Evolutionary conservation across 345 rosid genomes (phyloP).

Genomic region (Kandelia obovata): DNA sequence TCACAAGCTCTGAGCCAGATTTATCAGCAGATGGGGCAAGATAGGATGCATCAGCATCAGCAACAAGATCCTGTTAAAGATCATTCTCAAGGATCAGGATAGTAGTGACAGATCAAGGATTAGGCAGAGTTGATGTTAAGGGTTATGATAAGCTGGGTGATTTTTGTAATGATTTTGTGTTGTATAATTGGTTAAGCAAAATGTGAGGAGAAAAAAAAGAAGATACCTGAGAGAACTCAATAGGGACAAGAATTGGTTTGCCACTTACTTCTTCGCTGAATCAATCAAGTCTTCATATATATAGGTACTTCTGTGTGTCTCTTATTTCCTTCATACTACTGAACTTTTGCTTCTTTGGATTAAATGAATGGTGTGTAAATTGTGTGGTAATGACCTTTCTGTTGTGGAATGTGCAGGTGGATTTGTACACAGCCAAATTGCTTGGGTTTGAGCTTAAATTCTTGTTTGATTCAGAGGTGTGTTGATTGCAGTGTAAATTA

Average conservation of each 20-base stretch:
- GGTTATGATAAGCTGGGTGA: slow-evolving; percentile 16
- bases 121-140: slow-evolving; percentile 30
- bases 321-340: slow-evolving; percentile 2
- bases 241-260: slow-evolving; percentile 43
- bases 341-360: background rate
- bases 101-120: slow-evolving; percentile 34
- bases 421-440: slow-evolving; percentile 40
- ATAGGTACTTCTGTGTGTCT: slow-evolving; percentile 33
- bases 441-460: slow-evolving; percentile 46
- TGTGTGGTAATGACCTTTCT: slow-evolving; percentile 17
- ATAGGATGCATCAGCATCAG: slow-evolving; percentile 45
- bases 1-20: slow-evolving; percentile 72
- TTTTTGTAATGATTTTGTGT: slow-evolving; percentile 36
- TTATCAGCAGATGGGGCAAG: slow-evolving; percentile 90
- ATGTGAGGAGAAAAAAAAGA: slow-evolving; percentile 21
- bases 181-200: slow-evolving; percentile 39
- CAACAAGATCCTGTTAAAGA: slow-evolving; percentile 53
- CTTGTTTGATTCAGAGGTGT: slow-evolving; percentile 56
- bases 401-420: slow-evolving; percentile 67
- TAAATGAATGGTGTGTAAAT: slow-evolving; percentile 13
- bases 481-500: slow-evolving; percentile 44
- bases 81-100: slow-evolving; percentile 85
- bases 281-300: slow-evolving; percentile 31
- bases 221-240: slow-evolving; percentile 35
- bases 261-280: slow-evolving; percentile 28